Base-by-base conservation (phyloP, 106 monocot species). In the Allium fistulosum region DNA sequence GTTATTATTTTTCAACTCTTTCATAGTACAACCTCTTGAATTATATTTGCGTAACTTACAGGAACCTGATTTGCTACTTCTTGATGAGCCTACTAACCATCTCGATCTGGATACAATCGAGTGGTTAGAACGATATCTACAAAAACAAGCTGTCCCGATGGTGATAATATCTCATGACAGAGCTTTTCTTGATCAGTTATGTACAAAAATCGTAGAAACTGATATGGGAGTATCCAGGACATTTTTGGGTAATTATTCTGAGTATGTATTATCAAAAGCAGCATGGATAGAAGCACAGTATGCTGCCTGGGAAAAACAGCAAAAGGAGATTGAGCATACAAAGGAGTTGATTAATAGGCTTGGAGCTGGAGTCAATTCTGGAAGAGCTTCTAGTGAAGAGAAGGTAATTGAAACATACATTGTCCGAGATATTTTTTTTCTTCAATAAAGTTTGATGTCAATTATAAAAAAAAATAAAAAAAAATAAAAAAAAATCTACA, bases 31-130 rank as follows among this genome's bases (percentile, higher is more conserved):
- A 26, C 13, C 51, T 4, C 9, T 66, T 52, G 50, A 12, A 52
- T 45, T 68, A 37, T 37, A 37, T 37, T 37, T 37, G 5, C 37
- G 5, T 53, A 56, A 55, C 55, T 46, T 55, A 76, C 83, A 93
- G 92, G 92, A 99, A 68, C 99, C 99, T 73, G 99, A 99, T 79
- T 78, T 99, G 58, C 79, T 99, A 17, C 90, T 99, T 17, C 99
- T 99, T 67, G 99, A 99, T 72, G 99, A 99, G 63, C 99, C 99
- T 1, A 99, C 99, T 52, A 99, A 99, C 72, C 99, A 99, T 72
- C 87, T 99, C 60, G 99, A 99, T 80, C 79, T 99, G 58, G 99
- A 99, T 60, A 87, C 93, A n/a, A 90, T 99, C 73, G 99, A 99
- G 74, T 99, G 93, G 99, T 80, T 99, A 16, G 99, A 99, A 72